Evolutionary conservation across 73 alveolate genomes (phyloP), one percentile per base, ranked within the genome.

Genomic region (Durusdinium trenchii): DNA sequence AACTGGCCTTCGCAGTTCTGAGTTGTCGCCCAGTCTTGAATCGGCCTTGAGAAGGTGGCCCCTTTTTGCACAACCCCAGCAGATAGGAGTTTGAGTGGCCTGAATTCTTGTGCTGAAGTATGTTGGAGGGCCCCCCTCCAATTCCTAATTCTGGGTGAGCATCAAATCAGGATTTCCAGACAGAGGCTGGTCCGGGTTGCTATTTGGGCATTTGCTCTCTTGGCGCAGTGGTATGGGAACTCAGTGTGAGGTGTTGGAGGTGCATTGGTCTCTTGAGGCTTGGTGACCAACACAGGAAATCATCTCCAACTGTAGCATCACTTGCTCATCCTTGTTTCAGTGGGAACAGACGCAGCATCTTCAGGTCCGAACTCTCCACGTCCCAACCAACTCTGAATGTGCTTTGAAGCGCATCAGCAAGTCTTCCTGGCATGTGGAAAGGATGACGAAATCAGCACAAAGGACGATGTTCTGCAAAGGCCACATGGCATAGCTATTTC

Each of bases 321-420:
- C n/a, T n/a, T n/a, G n/a, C n/a, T n/a, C n/a, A n/a, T n/a, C n/a
- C n/a, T 23, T 57, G 12, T 23, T 23, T 57, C 73, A 60, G 30
- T 32, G 73, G 30, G 73, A 23, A 32, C 7, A 75, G 30, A n/a
- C 86, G 7, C 32, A 6, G 23, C 57, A 30, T 14, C n/a, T 3
- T 30, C 67, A 84, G 95, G 95, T 86, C 81, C 76, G 64, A 61
- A 86, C 60, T 3, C 16, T 86, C 81, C 95, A 86, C 81, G 50
- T 46, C 51, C 81, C 95, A 54, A 86, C 60, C 42, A 81, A 67
- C 61, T 54, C 95, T 26, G 50, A 43, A 50, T 86, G 79, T n/a
- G 95, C 81, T 38, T 57, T 86, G 81, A 86, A 86, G 95, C 95
- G 95, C 95, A 86, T 86, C 42, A 86, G 95, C 95, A 86, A 86